Base-by-base conservation (phyloP, 129 eudicot genomes). In the Arctium minus region DNA sequence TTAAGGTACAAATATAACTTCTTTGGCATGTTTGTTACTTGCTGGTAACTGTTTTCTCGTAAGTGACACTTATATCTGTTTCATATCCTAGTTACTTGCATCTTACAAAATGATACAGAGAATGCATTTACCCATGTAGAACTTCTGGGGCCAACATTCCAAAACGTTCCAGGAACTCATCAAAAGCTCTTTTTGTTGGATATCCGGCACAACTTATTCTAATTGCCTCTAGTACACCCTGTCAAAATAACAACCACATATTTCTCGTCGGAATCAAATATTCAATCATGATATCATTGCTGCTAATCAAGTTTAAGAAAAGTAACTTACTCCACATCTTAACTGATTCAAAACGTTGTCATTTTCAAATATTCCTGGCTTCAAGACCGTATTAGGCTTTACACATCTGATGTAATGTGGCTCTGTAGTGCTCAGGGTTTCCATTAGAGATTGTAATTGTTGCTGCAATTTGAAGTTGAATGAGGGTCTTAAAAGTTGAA, bases 391-490 rank as follows among this genome's bases (percentile, higher is more conserved):
- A 79, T 96, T 96, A 53, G 99, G 99, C 89, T 96, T 96, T 82
- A 96, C 97, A 81, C 99, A 96, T 87, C 98, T 91, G 88, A 96
- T 96, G 81, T 96, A 96, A 90, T 93, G 99, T 88, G 98, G 99
- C 88, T 96, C 99, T 73, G 99, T 96, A 84, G 98, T 93, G 94
- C 91, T 96, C 81, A 96, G 72, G 74, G 99, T 96, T 87, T 96
- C 98, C 99, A 96, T 96, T 80, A 96, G 74, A 56, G 98, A 86
- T 93, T 96, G 99, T 70, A 96, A 79, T 91, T 93, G 99, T 92
- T 93, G 97, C 99, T 96, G 99, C 72, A 78, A 86, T 75, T 79
- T 60, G 68, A 60, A 60, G 68, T 77, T 70, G 9, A 64, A 80
- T 82, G 48, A 74, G 72, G 22, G 13, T 42, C 35, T 75, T 77